phyloP scores from a whole-genome alignment of 805 yeast species.

The Lipomyces yamadae region DNA sequence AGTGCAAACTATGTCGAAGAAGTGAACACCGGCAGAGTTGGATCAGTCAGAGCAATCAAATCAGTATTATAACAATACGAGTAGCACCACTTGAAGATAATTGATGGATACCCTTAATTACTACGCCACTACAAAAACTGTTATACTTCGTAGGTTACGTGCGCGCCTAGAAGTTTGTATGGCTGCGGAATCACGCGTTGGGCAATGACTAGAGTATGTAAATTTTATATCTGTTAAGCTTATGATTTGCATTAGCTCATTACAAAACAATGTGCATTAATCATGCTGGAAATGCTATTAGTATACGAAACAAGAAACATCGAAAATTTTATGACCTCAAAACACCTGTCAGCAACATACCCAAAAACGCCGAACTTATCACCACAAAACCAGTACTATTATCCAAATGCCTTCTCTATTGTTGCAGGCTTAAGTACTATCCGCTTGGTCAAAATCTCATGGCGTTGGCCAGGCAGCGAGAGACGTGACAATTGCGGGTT shows the following conservation, averaged over 20 bases:
- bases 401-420: conserved; percentile 14
- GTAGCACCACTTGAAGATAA: conserved; percentile 48
- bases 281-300: too few species aligned
- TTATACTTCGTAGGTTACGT: conserved; percentile 50
- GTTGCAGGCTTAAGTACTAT: conserved; percentile 13
- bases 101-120: conserved; percentile 51
- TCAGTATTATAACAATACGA: conserved; percentile 45
- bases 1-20: too few species aligned
- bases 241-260: too few species aligned
- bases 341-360: too few species aligned
- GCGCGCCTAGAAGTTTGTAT: conserved; percentile 47
- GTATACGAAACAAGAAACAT: too few species aligned
- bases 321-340: too few species aligned
- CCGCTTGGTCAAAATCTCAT: conserved; percentile 21
- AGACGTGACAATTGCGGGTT: conserved; percentile 21
- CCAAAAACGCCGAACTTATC: neutral
- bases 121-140: conserved; percentile 53
- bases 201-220: neutral
- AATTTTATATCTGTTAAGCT: too few species aligned
- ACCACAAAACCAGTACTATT: neutral
- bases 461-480: conserved; percentile 29
- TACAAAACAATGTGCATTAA: too few species aligned
- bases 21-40: too few species aligned
- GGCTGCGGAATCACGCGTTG: neutral
- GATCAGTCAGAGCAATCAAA: too few species aligned